phyloP scores from a whole-genome alignment of 257 asterid genomes.

The Nicotiana otophora region DNA sequence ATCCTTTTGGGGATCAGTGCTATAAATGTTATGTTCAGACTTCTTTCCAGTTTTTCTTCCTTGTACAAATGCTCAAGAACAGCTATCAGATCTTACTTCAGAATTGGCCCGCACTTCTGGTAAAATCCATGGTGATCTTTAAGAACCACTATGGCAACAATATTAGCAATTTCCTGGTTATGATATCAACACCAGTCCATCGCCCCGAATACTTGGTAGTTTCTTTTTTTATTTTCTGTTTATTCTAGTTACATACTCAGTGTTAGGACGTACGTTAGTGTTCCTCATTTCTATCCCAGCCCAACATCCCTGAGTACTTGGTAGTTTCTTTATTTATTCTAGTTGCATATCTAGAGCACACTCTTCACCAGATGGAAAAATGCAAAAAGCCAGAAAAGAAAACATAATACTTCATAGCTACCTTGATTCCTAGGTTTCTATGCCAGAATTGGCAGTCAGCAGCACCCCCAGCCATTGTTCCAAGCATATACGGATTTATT shows the following conservation, averaged over 20 bases:
- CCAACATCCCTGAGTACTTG: not conserved
- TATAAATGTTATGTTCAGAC: not conserved
- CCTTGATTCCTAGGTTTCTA: constrained; percentile 78
- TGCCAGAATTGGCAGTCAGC: constrained; percentile 95
- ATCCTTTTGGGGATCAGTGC: not conserved
- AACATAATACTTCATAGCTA: constrained; percentile 3
- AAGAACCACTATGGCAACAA: not conserved
- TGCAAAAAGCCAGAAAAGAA: not conserved
- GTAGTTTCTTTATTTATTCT: not conserved
- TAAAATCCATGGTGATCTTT: not conserved
- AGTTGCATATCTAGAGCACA: not conserved
- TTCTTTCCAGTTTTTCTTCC: not conserved
- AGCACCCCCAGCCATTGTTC: constrained; percentile 97
- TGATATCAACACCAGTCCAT: not conserved
- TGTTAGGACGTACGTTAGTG: too few species aligned
- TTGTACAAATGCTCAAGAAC: not conserved
- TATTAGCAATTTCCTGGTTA: not conserved
- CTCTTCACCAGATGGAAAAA: not conserved
- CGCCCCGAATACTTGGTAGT: not conserved
- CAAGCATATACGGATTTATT: constrained; percentile 83
- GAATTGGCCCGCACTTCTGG: not conserved
- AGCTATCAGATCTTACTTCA: not conserved
- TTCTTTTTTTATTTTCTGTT: not conserved
- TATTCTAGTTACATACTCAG: not conserved
- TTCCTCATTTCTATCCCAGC: not conserved